Conservation (phyloP, 495 filamentous ascomycete genomes). For the Hypomontagnella monticulosa region DNA sequence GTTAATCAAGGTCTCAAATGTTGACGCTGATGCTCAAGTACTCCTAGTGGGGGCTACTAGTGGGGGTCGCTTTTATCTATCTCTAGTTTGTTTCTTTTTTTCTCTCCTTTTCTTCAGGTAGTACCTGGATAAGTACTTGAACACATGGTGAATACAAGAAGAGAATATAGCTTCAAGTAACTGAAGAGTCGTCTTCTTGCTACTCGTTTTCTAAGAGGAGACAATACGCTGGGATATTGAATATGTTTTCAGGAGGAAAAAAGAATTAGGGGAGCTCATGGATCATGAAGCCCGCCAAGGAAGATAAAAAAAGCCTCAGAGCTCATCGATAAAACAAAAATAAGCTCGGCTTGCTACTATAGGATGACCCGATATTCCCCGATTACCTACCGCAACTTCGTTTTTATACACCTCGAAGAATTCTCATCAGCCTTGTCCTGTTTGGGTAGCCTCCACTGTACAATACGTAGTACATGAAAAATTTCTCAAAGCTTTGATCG, state of each 20-base stretch:
- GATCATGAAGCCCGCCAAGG: conserved; percentile 26
- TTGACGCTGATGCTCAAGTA: conserved; percentile 27
- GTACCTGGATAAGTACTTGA: conserved; percentile 1
- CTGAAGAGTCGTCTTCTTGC: too few species aligned
- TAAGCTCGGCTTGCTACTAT: conserved; percentile 34
- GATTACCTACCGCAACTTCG: conserved; percentile 6
- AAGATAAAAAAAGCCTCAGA: conserved; percentile 29
- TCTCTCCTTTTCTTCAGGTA: conserved; percentile 8
- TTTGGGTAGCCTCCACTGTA: conserved; percentile 44
- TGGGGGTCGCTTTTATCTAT: conserved; percentile 23
- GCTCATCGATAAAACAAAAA: conserved; percentile 24
- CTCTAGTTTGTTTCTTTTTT: conserved; percentile 15
- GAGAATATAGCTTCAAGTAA: background rate
- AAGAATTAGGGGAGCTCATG: conserved; percentile 2
- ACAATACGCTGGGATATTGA: too few species aligned
- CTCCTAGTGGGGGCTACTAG: conserved; percentile 25
- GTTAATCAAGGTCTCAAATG: conserved; percentile 21
- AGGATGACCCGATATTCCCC: conserved; percentile 41
- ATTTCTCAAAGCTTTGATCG: conserved; percentile 33
- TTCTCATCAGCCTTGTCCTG: conserved; percentile 44
- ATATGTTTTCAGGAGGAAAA: too few species aligned
- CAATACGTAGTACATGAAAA: conserved; percentile 17
- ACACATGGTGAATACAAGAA: conserved; percentile 1
- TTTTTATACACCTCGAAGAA: conserved; percentile 32
- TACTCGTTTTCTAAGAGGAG: too few species aligned